Evolutionary conservation across 2,329 filamentous ascomycete genomes (phyloP), one percentile per base, ranked within the genome.

Genomic region (Aspergillus ochraceoroseus): DNA sequence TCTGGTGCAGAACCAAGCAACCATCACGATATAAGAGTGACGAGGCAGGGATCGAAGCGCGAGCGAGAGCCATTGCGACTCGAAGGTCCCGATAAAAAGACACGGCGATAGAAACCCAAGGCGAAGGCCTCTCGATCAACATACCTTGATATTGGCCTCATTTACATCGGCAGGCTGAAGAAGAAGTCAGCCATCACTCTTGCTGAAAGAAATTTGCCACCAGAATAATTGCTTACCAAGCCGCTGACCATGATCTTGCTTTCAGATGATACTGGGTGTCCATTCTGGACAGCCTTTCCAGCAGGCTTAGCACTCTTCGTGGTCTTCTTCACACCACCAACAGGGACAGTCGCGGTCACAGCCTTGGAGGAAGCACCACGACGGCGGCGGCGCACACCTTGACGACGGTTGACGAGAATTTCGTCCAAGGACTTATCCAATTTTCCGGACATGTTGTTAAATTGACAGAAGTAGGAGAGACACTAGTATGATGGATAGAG

Each of bases 61-160:
- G 53, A 54, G 54, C 57, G 48, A 54, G 55, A 57, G 54, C 56
- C 58, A 58, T 56, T 61, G 58, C 60, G 59, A 59, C 60, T 59
- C 63, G 49, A 57, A 52, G 55, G 57, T 61, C 57, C 63, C 56
- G 62, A 67, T 61, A 47, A 66, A 59, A 51, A 59, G 65, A 72
- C 64, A 71, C 73, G 79, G 77, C 80, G 80, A 83, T 76, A 71
- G 76, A 80, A 82, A 76, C 79, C 80, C 79, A 76, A 77, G 74
- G 80, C 69, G 65, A 71, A 63, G 71, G 79, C 82, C 82, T 83
- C 75, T 84, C 79, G 76, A 82, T 88, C 85, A 88, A 98, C 92
- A 94, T 98, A 98, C 92, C 92, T 98, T 96, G 75, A 98, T 94
- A 82, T 94, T 87, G 74, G 74, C 75, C 79, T 96, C 90, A 72